Evolutionary conservation across 2,329 filamentous ascomycete genomes (phyloP).

Genomic region (Metarhizium humberi): DNA sequence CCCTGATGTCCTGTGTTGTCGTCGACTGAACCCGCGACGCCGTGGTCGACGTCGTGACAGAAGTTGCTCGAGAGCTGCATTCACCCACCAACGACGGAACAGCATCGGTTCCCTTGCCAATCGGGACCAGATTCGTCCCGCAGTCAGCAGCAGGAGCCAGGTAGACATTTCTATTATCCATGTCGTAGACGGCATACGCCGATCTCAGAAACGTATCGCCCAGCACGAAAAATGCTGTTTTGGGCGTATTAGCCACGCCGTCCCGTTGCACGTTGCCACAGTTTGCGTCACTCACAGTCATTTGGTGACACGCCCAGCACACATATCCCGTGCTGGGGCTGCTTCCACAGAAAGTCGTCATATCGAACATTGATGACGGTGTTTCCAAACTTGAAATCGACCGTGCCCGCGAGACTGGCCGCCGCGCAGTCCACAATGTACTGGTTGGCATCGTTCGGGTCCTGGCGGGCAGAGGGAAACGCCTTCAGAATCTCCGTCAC

Average conservation of each 20-base stretch:
- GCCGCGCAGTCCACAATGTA: slow-evolving; percentile 33
- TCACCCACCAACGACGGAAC: too few species aligned
- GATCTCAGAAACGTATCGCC: slow-evolving; percentile 30
- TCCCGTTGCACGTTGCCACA: slow-evolving; percentile 8
- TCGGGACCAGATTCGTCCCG: slow-evolving; percentile 16
- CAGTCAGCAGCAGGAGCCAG: slow-evolving; percentile 19
- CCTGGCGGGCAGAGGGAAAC: slow-evolving; percentile 31
- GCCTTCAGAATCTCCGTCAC: slow-evolving; percentile 25
- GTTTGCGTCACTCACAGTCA: slow-evolving; percentile 15
- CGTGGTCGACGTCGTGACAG: too few species aligned
- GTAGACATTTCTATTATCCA: slow-evolving; percentile 21
- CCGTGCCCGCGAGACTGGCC: slow-evolving; percentile 19
- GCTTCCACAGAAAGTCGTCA: slow-evolving; percentile 28
- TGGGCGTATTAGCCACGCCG: background rate
- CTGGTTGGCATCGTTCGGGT: slow-evolving; percentile 25
- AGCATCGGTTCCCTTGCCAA: too few species aligned
- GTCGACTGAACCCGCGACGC: too few species aligned
- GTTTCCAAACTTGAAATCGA: slow-evolving; percentile 34
- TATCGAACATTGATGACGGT: slow-evolving; percentile 28
- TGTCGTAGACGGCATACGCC: slow-evolving; percentile 26
- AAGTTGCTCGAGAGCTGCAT: too few species aligned
- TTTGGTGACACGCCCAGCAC: slow-evolving; percentile 27
- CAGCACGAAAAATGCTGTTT: slow-evolving; percentile 12
- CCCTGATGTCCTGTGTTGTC: too few species aligned
- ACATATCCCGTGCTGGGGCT: slow-evolving; percentile 8